These are phyloP conservation scores for Geoglossum glabrum DNA, from an alignment of 495 filamentous ascomycete genomes.

Conservation along the genomic window DNA sequence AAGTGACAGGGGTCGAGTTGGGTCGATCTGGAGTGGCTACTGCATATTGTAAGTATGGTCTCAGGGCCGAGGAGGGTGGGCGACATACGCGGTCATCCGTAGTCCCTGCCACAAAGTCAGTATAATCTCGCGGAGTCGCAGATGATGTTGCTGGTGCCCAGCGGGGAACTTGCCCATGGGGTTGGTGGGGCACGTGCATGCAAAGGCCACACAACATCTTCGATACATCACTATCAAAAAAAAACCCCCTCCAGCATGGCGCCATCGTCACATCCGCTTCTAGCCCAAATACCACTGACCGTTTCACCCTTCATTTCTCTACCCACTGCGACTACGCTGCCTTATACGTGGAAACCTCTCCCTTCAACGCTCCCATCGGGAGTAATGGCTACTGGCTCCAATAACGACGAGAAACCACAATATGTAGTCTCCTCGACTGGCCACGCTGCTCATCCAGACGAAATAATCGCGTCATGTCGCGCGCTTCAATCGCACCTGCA, in stretches of 20 bases:
- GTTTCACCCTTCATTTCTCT: conserved; percentile 90
- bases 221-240: not conserved
- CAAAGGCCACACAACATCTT: not conserved
- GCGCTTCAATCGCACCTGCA: conserved; percentile 56
- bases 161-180: not conserved
- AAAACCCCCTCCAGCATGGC: not conserved
- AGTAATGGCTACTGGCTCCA: conserved; percentile 13
- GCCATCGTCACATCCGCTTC: conserved; percentile 49
- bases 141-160: not conserved
- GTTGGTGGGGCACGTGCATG: not conserved
- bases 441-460: conserved; percentile 59
- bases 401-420: conserved; percentile 26
- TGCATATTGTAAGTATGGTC: not conserved
- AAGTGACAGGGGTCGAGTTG: not conserved
- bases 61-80: not conserved
- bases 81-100: not conserved
- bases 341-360: conserved; percentile 84
- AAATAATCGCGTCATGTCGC: conserved; percentile 61
- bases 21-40: not conserved
- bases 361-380: conserved; percentile 65
- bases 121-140: not conserved
- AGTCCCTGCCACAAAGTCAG: not conserved
- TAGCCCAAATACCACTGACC: conserved; percentile 79
- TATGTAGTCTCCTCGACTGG: conserved; percentile 59
- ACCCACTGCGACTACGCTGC: conserved; percentile 73